phyloP scores from a whole-genome alignment of 2,329 filamentous ascomycete species.

The Fusarium nurragi region DNA sequence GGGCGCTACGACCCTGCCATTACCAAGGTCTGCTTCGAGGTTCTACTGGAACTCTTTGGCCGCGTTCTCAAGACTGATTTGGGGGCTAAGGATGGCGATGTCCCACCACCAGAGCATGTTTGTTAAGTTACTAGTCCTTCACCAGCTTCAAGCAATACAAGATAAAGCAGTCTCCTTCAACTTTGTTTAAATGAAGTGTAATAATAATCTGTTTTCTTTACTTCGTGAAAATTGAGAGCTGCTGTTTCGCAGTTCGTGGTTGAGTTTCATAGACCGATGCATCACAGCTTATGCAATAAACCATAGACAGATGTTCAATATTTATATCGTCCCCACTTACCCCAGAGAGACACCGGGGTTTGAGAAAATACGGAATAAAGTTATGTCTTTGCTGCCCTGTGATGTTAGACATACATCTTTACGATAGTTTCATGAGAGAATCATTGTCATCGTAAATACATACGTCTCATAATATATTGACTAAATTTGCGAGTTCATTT shows the following conservation, averaged over 20 bases:
- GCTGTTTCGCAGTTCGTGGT: constrained; percentile 19
- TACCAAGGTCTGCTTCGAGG: constrained; percentile 88
- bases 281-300: too few relatives aligned
- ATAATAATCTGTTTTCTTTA: constrained; percentile 44
- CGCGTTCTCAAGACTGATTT: constrained; percentile 81
- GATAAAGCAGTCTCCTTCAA: not conserved
- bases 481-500: too few relatives aligned
- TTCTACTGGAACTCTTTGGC: constrained; percentile 86
- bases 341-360: too few relatives aligned
- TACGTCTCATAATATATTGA: too few relatives aligned
- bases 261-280: constrained; percentile 32
- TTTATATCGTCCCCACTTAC: too few relatives aligned
- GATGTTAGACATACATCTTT: too few relatives aligned
- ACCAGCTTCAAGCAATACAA: not conserved
- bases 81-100: constrained; percentile 70
- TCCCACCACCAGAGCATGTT: constrained; percentile 74
- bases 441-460: too few relatives aligned
- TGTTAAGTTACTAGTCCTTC: constrained; percentile 59
- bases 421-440: too few relatives aligned
- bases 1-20: constrained; percentile 92
- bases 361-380: too few relatives aligned
- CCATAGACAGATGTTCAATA: too few relatives aligned
- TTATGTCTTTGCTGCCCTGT: too few relatives aligned
- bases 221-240: constrained; percentile 41
- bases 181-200: constrained; percentile 28